Evolutionary conservation across 176 grass and related monocot species (phyloP).

Genomic region (Eleusine indica): DNA sequence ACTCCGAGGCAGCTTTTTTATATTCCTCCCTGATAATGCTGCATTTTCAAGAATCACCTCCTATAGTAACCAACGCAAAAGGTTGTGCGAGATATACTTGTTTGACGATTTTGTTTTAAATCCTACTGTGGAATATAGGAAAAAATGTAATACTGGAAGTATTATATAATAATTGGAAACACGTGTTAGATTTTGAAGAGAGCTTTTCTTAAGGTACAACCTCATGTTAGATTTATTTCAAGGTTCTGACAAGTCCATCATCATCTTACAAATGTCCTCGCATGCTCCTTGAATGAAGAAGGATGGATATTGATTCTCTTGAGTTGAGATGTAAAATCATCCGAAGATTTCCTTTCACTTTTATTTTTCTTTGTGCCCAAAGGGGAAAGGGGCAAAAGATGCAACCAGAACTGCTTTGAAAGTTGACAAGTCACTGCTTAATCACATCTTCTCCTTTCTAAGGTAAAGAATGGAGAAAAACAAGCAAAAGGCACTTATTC

Average conservation of each 20-base stretch:
- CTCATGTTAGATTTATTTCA: too few species aligned
- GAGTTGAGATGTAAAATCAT: not conserved
- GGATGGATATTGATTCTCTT: not conserved
- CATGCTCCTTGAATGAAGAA: not conserved
- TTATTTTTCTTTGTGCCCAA: not conserved
- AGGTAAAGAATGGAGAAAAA: not conserved
- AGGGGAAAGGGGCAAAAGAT: not conserved
- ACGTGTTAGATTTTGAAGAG: too few species aligned
- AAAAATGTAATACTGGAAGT: too few species aligned
- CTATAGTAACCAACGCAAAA: too few species aligned
- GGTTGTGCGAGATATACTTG: too few species aligned
- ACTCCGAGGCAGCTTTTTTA: slow-evolving; percentile 48
- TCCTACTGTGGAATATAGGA: too few species aligned
- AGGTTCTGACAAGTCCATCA: not conserved
- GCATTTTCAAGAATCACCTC: slow-evolving; percentile 11
- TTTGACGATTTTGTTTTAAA: too few species aligned
- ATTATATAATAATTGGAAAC: too few species aligned
- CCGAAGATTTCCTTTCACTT: too few species aligned
- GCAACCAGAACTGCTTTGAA: not conserved
- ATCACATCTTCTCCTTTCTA: not conserved
- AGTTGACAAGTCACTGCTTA: not conserved
- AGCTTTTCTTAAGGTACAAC: too few species aligned
- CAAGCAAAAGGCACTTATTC: not conserved
- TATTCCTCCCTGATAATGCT: slow-evolving; percentile 14
- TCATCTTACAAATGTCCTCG: not conserved